Conservation (phyloP, 1,284 basidiomycete genomes). For the Apiotrichum mycotoxinovorans region DNA sequence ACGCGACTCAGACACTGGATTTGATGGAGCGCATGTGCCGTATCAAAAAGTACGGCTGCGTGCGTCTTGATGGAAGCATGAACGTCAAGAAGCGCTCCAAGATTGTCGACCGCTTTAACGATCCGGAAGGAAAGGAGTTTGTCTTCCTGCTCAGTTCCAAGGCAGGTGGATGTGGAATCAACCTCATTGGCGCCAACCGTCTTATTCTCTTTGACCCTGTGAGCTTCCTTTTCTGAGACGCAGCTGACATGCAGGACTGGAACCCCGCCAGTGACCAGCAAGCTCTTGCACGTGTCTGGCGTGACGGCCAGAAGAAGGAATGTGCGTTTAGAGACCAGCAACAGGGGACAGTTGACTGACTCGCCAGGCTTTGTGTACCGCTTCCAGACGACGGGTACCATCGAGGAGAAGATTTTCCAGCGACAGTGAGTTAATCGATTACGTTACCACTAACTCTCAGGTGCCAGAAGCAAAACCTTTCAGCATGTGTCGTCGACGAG, state of each 20-base stretch:
- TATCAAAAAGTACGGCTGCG: slow-evolving; percentile 85
- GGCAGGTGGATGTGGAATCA: slow-evolving; percentile 97
- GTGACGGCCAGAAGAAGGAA: slow-evolving; percentile 99
- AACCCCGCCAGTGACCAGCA: slow-evolving; percentile 98
- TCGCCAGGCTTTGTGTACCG: slow-evolving; percentile 87
- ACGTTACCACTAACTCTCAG: slow-evolving; percentile 25
- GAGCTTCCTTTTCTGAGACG: slow-evolving; percentile 24
- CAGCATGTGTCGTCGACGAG: slow-evolving; percentile 95
- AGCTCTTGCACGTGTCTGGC: slow-evolving; percentile 96
- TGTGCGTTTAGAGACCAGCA: slow-evolving; percentile 56
- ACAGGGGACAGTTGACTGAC: slow-evolving; percentile 13
- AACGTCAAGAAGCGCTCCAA: slow-evolving; percentile 91
- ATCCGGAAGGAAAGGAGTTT: slow-evolving; percentile 91
- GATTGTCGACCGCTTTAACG: slow-evolving; percentile 95
- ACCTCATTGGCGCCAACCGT: slow-evolving; percentile 94
- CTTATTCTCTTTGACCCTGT: slow-evolving; percentile 97
- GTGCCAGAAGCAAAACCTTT: slow-evolving; percentile 92
- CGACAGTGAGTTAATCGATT: slow-evolving; percentile 57
- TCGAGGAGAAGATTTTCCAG: slow-evolving; percentile 99
- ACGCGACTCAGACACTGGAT: slow-evolving; percentile 97
- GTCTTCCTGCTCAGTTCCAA: slow-evolving; percentile 94
- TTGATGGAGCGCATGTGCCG: slow-evolving; percentile 84
- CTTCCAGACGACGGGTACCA: slow-evolving; percentile 95
- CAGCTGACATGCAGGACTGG: slow-evolving; percentile 65
- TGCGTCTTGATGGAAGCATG: slow-evolving; percentile 93